A percentile compares a stretch with the other conserved stretches of the same genome.
Conservation (phyloP, 2,329 filamentous ascomycete species). For the Aspergillus fischeri region DNA sequence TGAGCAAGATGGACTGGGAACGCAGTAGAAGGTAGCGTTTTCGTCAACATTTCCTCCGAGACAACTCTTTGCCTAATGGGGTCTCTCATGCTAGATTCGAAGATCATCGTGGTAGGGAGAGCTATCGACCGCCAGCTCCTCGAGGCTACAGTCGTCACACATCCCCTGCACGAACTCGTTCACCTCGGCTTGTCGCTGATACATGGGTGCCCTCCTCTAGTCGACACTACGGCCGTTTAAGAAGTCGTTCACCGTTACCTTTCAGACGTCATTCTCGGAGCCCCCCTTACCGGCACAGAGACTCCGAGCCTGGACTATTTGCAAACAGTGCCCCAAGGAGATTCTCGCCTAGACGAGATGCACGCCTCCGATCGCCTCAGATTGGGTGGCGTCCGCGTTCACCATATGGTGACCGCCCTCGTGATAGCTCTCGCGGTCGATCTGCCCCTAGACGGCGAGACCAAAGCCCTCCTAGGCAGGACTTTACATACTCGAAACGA, state of each 20-base stretch:
- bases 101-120: slow-evolving; percentile 41
- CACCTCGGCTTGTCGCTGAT: slow-evolving; percentile 36
- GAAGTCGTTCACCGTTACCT: slow-evolving; percentile 40
- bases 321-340: slow-evolving; percentile 35
- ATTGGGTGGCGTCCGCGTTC: slow-evolving; percentile 38
- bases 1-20: slow-evolving; percentile 36
- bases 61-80: slow-evolving; percentile 7
- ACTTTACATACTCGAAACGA: slow-evolving; percentile 30
- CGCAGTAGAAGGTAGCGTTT: slow-evolving; percentile 40
- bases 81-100: slow-evolving; percentile 28
- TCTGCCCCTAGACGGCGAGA: slow-evolving; percentile 36
- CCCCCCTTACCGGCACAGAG: slow-evolving; percentile 36
- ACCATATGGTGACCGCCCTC: slow-evolving; percentile 30
- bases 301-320: slow-evolving; percentile 28
- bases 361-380: slow-evolving; percentile 36
- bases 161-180: slow-evolving; percentile 36
- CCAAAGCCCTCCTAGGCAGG: slow-evolving; percentile 31
- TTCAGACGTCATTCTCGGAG: slow-evolving; percentile 42
- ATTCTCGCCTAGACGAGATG: slow-evolving; percentile 39
- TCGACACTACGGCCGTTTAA: slow-evolving; percentile 30
- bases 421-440: slow-evolving; percentile 28
- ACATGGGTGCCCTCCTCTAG: slow-evolving; percentile 39
- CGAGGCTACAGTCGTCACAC: slow-evolving; percentile 34
- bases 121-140: slow-evolving; percentile 39
- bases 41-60: neutral